Evolutionary conservation across 2,329 filamentous ascomycete genomes (phyloP).

Genomic region (Aspergillus pseudoglaucus): DNA sequence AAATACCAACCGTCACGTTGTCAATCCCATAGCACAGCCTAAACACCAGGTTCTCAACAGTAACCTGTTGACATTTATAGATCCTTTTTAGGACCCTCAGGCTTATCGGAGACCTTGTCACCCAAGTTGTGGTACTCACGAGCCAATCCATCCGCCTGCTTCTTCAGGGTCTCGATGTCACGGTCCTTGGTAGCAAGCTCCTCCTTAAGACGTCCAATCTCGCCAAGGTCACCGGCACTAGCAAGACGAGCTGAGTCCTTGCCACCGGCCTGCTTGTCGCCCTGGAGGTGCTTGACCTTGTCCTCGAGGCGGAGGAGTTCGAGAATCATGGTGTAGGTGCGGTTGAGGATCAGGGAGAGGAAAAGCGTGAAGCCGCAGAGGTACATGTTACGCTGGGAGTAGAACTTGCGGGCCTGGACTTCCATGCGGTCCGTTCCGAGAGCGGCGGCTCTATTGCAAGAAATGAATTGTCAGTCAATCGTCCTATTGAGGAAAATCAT

Average conservation of each 20-base stretch:
- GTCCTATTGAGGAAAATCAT: conserved; percentile 8
- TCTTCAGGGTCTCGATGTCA: conserved; percentile 83
- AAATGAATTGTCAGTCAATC: not conserved
- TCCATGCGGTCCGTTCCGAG: conserved; percentile 94
- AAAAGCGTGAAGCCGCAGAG: conserved; percentile 99
- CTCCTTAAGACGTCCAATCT: conserved; percentile 69
- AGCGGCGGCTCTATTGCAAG: conserved; percentile 52
- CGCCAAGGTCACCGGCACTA: conserved; percentile 64
- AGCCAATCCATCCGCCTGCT: conserved; percentile 77
- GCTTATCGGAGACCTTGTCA: conserved; percentile 65
- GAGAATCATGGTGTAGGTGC: conserved; percentile 95
- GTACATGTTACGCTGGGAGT: conserved; percentile 99
- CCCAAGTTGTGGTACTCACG: conserved; percentile 80
- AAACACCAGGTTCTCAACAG: not conserved
- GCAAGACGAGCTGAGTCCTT: conserved; percentile 69
- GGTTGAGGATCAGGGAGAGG: conserved; percentile 94
- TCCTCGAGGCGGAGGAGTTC: conserved; percentile 89
- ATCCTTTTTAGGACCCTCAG: conserved; percentile 50
- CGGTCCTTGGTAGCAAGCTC: conserved; percentile 66
- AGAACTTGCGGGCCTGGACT: conserved; percentile 99
- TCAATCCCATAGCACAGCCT: not conserved
- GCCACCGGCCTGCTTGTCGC: conserved; percentile 51
- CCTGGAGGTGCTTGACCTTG: conserved; percentile 77
- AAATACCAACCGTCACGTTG: not conserved
- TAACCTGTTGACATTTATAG: conserved; percentile 33